Base-by-base conservation (phyloP, 495 filamentous ascomycete species). In the Talaromyces nanjingensis region DNA sequence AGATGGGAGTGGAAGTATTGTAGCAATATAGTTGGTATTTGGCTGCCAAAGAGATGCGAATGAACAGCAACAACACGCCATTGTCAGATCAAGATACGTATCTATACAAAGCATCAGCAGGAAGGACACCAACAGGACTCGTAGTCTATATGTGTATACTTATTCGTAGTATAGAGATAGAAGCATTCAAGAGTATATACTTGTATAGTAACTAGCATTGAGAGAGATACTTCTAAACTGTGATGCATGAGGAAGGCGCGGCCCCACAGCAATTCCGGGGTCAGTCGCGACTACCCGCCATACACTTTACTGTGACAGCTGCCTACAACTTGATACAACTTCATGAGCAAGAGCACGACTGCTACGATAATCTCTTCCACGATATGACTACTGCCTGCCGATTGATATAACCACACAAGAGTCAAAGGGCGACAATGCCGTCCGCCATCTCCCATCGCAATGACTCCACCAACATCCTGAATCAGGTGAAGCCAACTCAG, bases 391-490 rank as follows among this genome's bases (percentile, higher is more conserved):
- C 45, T n/a, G 11, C 53, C 12, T 55, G 22, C 11, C 27, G 52
- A 56, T 29, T 56, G 12, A 12, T 56, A n/a, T n/a, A n/a, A 27
- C n/a, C 47, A 31, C 4, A 53, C 16, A 29, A 20, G 1, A 37
- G 14, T 6, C 11, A 31, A 47, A 20, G 24, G 18, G 20, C 25
- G 33, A 45, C 29, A n/a, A 62, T 62, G 60, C 60, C 60, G 60
- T 73, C 72, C 53, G 71, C 72, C 64, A 62, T 65, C 3, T 60
- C 72, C 54, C 60, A 70, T 45, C 67, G 74, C 18, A 69, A 70
- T 64, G 76, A 78, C 58, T 72, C 76, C 24, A 63, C 69, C 9
- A 72, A 76, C 65, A 68, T 81, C 6, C 64, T 81, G 29, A 81
- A 79, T 37, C 78, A 80, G 69, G 78, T 77, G 27, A 67, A 12